phyloP scores from a whole-genome alignment of 306 rosid species.

The Malus orientalis region DNA sequence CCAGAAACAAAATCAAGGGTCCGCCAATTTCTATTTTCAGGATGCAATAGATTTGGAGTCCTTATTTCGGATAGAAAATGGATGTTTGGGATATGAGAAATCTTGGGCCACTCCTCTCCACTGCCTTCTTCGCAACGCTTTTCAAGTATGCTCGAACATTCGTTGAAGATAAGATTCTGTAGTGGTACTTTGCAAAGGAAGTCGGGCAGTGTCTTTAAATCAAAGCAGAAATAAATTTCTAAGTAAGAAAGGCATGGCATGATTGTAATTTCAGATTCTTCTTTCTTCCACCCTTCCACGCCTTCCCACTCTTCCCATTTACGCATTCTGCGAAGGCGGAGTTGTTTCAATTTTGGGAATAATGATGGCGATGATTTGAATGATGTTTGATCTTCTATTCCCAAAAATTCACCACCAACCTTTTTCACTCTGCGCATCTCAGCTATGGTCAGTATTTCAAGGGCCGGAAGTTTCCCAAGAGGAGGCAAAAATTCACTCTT shows the following conservation, averaged over 20 bases:
- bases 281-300: not conserved
- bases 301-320: not conserved
- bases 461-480: not conserved
- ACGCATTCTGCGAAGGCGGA: not conserved
- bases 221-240: accelerated
- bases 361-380: not conserved
- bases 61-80: too few relatives aligned
- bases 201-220: not conserved
- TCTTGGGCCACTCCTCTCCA: not conserved
- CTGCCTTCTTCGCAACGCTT: accelerated
- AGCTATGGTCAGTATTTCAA: not conserved
- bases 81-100: not conserved
- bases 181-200: not conserved
- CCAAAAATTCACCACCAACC: too few relatives aligned
- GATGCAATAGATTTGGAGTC: accelerated
- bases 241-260: not conserved
- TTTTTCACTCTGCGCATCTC: accelerated
- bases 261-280: not conserved
- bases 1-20: too few relatives aligned
- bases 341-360: conserved; percentile 4
- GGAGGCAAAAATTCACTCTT: not conserved
- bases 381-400: too few relatives aligned
- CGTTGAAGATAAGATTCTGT: accelerated
- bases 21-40: too few relatives aligned
- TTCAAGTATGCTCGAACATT: accelerated